Base-by-base conservation (phyloP, 2,329 filamentous ascomycete species). In the Scytalidium lignicola region DNA sequence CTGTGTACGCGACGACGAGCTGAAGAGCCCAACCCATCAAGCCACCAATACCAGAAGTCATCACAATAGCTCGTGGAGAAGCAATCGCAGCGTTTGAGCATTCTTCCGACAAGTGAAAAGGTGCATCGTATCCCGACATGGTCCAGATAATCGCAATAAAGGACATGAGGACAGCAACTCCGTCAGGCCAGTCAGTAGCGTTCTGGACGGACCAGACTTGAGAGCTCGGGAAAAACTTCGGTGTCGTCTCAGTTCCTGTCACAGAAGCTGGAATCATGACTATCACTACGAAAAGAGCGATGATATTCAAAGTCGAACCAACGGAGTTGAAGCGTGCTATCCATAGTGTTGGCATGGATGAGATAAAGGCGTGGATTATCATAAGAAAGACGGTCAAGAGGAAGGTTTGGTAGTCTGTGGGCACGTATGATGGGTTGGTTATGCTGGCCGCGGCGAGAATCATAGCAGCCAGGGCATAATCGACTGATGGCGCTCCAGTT, bases 81-180 rank as follows among this genome's bases (percentile, higher is more conserved):
- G 86, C 85, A 42, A 88, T 68, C 56, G 79, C 82, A 22, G 86
- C 85, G 57, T 89, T 89, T 51, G 80, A 83, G 65, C 85, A 89
- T 65, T 90, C 85, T 61, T 90, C 85, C 3, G 81, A 77, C n/a
- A 89, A 67, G 66, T 89, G 85, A 64, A 88, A 88, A 0, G 84
- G 80, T 0, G 76, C 76, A 64, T 87, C 83, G 61, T 86, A 86
- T 39, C 83, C 82, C 5, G 74, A 74, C 75, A 83, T 83, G 4
- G 82, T 85, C 82, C 82, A 86, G 54, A 86, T 85, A 28, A 86
- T 83, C 22, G 78, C 76, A 41, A 86, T 76, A 62, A 89, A 90
- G 19, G 76, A 80, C 84, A 88, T 88, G 21, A 89, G 70, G 0
- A 88, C 74, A 0, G 82, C 78, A 18, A 88, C 70, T 17, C 85